Evolutionary conservation across 176 grass and related monocot genomes (phyloP), one percentile per base, ranked within the genome.

Genomic region (Urochloa ruziziensis): DNA sequence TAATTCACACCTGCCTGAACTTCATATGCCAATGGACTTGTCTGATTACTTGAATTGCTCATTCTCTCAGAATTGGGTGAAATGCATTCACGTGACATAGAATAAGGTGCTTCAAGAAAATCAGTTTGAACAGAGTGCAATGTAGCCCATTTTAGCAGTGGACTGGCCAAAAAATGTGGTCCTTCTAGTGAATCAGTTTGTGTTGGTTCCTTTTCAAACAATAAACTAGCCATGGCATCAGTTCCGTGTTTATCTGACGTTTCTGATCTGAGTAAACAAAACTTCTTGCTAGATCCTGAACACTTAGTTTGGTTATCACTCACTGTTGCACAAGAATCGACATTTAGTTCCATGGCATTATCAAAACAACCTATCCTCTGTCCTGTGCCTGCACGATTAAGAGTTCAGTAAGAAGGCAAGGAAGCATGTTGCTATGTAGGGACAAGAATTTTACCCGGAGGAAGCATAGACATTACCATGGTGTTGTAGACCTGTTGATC

Each of bases 331-430:
- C 49, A 70, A 61, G 53, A 70, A 42, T 60, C 15, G 3, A 1
- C 15, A 62, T 62, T 60, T 59, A 76, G 70, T 69, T 70, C 72
- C 56, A 56, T 46, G 54, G 39, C 62, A 76, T 62, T 18, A 19
- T 70, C 34, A 4, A 80, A 53, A 21, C 1, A 53, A 7, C 51
- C 0, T 48, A 21, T 65, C 6, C 56, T 27, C 32, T 27, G 13
- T 58, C 69, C 49, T 24, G 70, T 57, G 34, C 27, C 61, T 75
- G 60, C 27, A 47, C 19, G 48, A 62, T 30, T 37, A 74, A 37
- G 62, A 76, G 21, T 34, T 81, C 67, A n/a, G 48, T 82, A 53
- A 60, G 62, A 53, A 56, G 18, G 40, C 12, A 53, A 52, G 46
- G 46, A 42, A 57, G 25, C 51, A 53, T 53, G 17, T 6, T 62